Evolutionary conservation across 2,329 filamentous ascomycete species (phyloP).

Genomic region (Daldinia eschscholtzii): DNA sequence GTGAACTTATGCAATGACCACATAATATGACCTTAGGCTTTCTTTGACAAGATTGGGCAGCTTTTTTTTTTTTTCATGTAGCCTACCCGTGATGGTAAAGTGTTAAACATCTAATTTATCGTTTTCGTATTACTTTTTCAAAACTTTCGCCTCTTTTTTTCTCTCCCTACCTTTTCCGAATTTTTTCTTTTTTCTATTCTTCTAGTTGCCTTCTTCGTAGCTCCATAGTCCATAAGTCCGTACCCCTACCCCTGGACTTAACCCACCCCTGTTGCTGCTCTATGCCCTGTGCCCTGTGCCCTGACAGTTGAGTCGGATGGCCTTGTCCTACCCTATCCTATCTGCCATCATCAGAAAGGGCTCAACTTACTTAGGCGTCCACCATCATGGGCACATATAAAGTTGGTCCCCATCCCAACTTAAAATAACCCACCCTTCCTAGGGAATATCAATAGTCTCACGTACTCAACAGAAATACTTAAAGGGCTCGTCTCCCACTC

Average conservation of each 20-base stretch:
- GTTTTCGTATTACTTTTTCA: constrained; percentile 29
- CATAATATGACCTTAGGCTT: constrained; percentile 31
- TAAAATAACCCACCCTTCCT: constrained; percentile 33
- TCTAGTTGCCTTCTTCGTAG: constrained; percentile 29
- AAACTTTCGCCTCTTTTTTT: constrained; percentile 17
- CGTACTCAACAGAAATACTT: constrained; percentile 32
- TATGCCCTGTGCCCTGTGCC: constrained; percentile 12
- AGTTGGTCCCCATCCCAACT: constrained; percentile 44
- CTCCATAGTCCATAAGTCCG: constrained; percentile 15
- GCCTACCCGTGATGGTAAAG: constrained; percentile 32
- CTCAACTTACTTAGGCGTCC: constrained; percentile 36
- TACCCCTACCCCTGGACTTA: constrained; percentile 38
- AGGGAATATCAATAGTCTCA: constrained; percentile 43
- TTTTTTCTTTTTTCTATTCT: constrained; percentile 18
- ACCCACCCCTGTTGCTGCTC: constrained; percentile 13
- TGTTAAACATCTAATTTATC: constrained; percentile 33
- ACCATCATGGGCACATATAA: constrained; percentile 43
- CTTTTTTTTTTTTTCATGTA: constrained; percentile 15
- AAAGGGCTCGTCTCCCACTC: constrained; percentile 32
- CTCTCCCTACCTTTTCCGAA: background rate
- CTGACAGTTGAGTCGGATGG: constrained; percentile 39
- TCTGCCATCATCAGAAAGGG: constrained; percentile 39
- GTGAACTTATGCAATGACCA: constrained; percentile 35
- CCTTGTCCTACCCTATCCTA: constrained; percentile 30
- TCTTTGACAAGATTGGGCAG: constrained; percentile 41